phyloP scores from a whole-genome alignment of 495 filamentous ascomycete genomes.

The Penicillium lagena region DNA sequence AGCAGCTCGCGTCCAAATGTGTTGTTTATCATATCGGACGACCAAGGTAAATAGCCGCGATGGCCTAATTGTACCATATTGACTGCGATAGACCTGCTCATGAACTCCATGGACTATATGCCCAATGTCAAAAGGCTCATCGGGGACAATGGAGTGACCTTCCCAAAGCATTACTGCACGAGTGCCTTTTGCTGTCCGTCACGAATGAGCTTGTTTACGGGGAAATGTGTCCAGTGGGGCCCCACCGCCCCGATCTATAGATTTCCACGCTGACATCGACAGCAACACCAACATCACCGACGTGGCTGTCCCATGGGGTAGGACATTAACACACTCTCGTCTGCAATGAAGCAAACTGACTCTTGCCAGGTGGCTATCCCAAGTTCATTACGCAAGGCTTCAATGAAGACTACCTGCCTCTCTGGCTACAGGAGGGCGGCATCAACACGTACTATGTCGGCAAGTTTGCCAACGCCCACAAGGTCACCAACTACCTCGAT shows the following conservation, averaged over 20 bases:
- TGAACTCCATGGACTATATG: neutral
- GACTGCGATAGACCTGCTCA: neutral
- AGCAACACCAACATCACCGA: slow-evolving; percentile 68
- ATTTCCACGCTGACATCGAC: no score
- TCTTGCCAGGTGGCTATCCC: slow-evolving; percentile 60
- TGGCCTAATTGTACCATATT: neutral
- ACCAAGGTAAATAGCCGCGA: neutral
- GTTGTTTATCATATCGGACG: neutral
- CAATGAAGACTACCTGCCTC: slow-evolving; percentile 58
- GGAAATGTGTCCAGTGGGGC: slow-evolving; percentile 36
- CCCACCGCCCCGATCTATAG: slow-evolving; percentile 36
- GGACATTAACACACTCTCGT: no score
- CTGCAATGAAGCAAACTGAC: neutral
- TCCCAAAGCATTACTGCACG: slow-evolving; percentile 49
- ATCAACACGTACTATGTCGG: slow-evolving; percentile 51
- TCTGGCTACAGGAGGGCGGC: slow-evolving; percentile 62
- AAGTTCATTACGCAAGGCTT: slow-evolving; percentile 55
- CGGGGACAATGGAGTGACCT: slow-evolving; percentile 43
- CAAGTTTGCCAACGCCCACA: neutral
- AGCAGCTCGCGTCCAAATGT: neutral
- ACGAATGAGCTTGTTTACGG: slow-evolving; percentile 40
- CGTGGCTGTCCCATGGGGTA: slow-evolving; percentile 18
- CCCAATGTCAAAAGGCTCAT: slow-evolving; percentile 26
- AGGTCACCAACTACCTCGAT: neutral
- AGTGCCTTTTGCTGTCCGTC: slow-evolving; percentile 56